Evolutionary conservation across 257 asterid genomes (phyloP), one percentile per base, ranked within the genome.

Genomic region (Ophiorrhiza pumila): DNA sequence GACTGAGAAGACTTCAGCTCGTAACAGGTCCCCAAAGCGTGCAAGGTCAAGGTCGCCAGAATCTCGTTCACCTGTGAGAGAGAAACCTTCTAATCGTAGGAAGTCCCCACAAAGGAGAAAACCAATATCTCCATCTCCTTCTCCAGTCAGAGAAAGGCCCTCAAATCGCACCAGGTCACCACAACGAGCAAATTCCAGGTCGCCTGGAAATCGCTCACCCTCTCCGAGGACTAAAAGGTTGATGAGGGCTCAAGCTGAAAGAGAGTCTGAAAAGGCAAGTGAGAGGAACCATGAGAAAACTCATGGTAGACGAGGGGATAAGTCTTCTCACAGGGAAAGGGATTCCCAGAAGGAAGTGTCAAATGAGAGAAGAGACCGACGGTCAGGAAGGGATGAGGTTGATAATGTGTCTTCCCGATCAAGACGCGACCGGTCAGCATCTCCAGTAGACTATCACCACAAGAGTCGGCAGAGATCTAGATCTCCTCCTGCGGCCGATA

Each of bases 191-290:
- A 81, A 77, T 77, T 58, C 87, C 8, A 86, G 82, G 80, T 82
- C 92, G 39, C 83, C 89, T n/a, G 74, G 57, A 55, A 74, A 78
- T 32, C 77, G 63, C 29, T 84, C 93, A 7, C 90, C 78, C 31
- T 95, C 99, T 39, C 97, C 97, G 1, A 91, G 86, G 35, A 87
- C 92, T 74, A 90, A 80, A 78, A 86, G 97, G 80, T 82, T 89
- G 75, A 84, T 71, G 76, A 83, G 88, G 79, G 87, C 80, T 81
- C 88, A 82, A 77, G 85, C 84, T 55, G 93, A 88, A 67, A 82
- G 82, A 65, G 88, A 82, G 76, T 76, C 83, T 81, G 89, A 69
- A 72, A 82, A 82, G 57, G 80, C 64, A 74, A 80, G 81, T 43
- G 91, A 74, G 79, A 77, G 76, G 80, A 93, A 81, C 46, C 75